Percentiles rank a stretch among this genome's conserved stretches.
Conservation (phyloP, 1,284 basidiomycete species). For the Meripilus lineatus region DNA sequence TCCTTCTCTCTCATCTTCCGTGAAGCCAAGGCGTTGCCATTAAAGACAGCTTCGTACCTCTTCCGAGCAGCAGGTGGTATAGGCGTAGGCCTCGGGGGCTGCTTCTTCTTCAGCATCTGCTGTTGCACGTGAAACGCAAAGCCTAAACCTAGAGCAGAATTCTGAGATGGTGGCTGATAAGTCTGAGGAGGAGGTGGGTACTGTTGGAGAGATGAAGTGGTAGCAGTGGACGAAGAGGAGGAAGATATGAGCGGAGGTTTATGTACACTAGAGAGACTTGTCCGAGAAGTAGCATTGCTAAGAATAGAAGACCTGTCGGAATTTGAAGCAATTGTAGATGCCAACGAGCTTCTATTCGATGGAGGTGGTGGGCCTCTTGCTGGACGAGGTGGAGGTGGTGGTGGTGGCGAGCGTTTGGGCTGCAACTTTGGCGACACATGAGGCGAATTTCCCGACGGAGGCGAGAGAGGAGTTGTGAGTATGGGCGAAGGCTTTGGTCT, state of each 20-base stretch:
- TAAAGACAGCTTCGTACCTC: constrained; percentile 66
- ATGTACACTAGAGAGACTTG: constrained; percentile 38
- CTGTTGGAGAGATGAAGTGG: constrained; percentile 10
- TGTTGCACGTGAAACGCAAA: too few relatives aligned
- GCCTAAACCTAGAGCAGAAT: too few relatives aligned
- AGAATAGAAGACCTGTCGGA: constrained; percentile 63
- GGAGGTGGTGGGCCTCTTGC: constrained; percentile 17
- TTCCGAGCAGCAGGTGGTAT: constrained; percentile 55
- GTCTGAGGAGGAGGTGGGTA: too few relatives aligned
- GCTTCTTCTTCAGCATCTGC: too few relatives aligned
- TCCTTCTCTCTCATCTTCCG: constrained; percentile 36
- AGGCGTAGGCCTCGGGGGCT: constrained; percentile 60
- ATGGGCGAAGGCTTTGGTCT: constrained; percentile 30
- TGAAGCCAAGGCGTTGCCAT: constrained; percentile 47
- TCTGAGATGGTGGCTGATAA: too few relatives aligned
- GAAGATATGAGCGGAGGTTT: too few relatives aligned
- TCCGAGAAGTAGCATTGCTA: constrained; percentile 46
- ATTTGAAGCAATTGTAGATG: constrained; percentile 40
- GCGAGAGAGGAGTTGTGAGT: constrained; percentile 9
- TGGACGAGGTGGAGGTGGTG: constrained; percentile 18
- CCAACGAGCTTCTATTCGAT: constrained; percentile 20
- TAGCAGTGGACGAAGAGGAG: constrained; percentile 16
- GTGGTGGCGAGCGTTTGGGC: constrained; percentile 2
- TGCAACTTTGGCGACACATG: neutral
- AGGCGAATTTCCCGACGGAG: constrained; percentile 8